Base-by-base conservation (phyloP, 2,329 filamentous ascomycete species). In the Colletotrichum nymphaeae region DNA sequence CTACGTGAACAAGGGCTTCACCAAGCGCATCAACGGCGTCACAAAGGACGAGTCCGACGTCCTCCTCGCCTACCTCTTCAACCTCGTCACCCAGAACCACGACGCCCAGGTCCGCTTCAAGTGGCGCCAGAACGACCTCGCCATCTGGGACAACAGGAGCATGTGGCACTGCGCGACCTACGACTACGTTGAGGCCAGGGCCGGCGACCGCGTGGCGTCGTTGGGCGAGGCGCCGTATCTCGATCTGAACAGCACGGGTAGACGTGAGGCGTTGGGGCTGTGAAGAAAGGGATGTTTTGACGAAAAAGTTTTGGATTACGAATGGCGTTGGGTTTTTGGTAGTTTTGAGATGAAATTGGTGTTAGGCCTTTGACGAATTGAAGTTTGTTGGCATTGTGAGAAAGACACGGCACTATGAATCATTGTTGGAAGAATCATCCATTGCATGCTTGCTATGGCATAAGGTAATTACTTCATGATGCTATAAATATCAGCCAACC, bases 141-240 rank as follows among this genome's bases (percentile, higher is more conserved):
- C 90, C 1, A 91, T 93, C 75, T 93, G 92, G 92, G 91, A 93
- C 78, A 93, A 93, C 77, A 81, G 86, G 63, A 86, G 81, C 35
- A 87, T 83, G 12, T 85, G 82, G 75, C 85, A 87, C 73, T 85
- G 87, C 49, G 90, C 90, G 0, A 93, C 90, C 0, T 91, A 89
- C 74, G 92, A 93, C 75, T 93, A 92, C 14, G 83, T 76, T 4
- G 84, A 82, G 7, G 83, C 83, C 1, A 78, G 85, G 4, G 80
- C 80, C n/a, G 85, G 85, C 4, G 82, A 86, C 68, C 78, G 85
- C 1, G 84, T 85, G 0, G 82, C 80, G 49, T 84, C 82, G 32
- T 72, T 86, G 52, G 85, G 85, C 16, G 85, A 86, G 77, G 83
- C 82, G 9, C 85, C 85, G 0, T 86, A 85, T 71, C 78, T 86